Evolutionary conservation across 164 flowering plant genomes (phyloP).

Genomic region (Aristolochia contorta): DNA sequence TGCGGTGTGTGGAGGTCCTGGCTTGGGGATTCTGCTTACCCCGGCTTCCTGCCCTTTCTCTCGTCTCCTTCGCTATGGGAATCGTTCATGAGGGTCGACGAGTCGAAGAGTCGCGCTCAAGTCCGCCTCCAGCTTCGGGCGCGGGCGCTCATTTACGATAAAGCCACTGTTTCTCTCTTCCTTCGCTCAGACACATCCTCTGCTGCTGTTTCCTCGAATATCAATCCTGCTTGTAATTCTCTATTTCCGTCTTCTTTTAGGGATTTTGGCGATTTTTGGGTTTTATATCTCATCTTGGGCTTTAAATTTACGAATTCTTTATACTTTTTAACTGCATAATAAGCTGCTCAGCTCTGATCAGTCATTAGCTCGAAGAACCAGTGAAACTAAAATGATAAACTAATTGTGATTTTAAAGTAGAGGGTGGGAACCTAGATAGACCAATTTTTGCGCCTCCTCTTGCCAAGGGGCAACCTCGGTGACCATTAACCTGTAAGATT

Average conservation of each 20-base stretch:
- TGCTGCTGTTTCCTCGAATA: slow-evolving; percentile 36
- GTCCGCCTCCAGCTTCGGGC: slow-evolving; percentile 78
- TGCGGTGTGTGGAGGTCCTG: slow-evolving; percentile 82
- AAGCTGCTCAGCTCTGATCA: too few relatives aligned
- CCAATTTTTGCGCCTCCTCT: too few relatives aligned
- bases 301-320: neutral
- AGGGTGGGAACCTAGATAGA: too few relatives aligned
- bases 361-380: too few relatives aligned
- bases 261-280: neutral
- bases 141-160: slow-evolving; percentile 87
- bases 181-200: slow-evolving; percentile 25
- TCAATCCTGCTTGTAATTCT: slow-evolving; percentile 59
- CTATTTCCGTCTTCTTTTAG: neutral
- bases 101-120: slow-evolving; percentile 47
- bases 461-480: too few relatives aligned
- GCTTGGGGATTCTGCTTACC: slow-evolving; percentile 79
- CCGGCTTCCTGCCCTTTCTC: slow-evolving; percentile 39
- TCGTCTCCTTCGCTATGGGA: slow-evolving; percentile 70
- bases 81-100: slow-evolving; percentile 53
- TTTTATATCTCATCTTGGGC: neutral
- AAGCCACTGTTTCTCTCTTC: slow-evolving; percentile 69
- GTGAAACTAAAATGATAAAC: too few relatives aligned
- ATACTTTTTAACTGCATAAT: too few relatives aligned
- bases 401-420: too few relatives aligned
- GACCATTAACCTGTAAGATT: too few relatives aligned